Evolutionary conservation across 768 basidiomycete genomes (phyloP).

Genomic region (Solioccasus polychromus): DNA sequence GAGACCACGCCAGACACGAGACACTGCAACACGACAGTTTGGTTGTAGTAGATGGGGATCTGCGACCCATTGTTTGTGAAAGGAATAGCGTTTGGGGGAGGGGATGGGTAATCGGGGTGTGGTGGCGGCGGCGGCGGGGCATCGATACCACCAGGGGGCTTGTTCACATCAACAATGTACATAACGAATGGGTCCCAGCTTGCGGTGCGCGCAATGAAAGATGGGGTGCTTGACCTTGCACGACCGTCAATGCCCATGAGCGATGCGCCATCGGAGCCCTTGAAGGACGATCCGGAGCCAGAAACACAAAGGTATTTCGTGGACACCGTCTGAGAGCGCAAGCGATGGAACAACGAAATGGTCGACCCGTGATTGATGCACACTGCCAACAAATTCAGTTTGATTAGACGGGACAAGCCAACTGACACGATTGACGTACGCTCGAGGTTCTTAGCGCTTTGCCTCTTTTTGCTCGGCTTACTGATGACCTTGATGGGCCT

Average conservation of each 20-base stretch:
- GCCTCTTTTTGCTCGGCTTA: constrained; percentile 96
- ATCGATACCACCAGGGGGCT: constrained; percentile 74
- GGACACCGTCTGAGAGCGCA: constrained; percentile 92
- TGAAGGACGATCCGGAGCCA: constrained; percentile 89
- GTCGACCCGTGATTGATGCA: constrained; percentile 96
- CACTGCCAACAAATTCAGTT: constrained; percentile 46
- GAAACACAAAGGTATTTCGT: constrained; percentile 96
- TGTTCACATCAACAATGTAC: constrained; percentile 94
- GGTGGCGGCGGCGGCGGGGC: constrained; percentile 78
- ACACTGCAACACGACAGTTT: constrained; percentile 93
- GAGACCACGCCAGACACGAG: constrained; percentile 91
- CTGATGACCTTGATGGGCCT: constrained; percentile 98
- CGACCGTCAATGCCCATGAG: constrained; percentile 78
- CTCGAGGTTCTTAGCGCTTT: constrained; percentile 90
- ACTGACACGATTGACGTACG: constrained; percentile 49
- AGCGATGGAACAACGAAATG: constrained; percentile 92
- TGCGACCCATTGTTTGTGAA: constrained; percentile 81
- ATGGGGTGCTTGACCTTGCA: constrained; percentile 69
- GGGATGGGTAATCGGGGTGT: constrained; percentile 86
- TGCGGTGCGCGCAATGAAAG: constrained; percentile 85
- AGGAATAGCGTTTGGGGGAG: constrained; percentile 86
- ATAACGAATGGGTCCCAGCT: constrained; percentile 96
- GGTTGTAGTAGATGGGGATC: constrained; percentile 94
- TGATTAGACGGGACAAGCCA: constrained; percentile 10
- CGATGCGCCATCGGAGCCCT: constrained; percentile 88